These are phyloP conservation scores for Tetraselmis striata DNA, from an alignment of 139 green algal genomes.

Conservation along the genomic window DNA sequence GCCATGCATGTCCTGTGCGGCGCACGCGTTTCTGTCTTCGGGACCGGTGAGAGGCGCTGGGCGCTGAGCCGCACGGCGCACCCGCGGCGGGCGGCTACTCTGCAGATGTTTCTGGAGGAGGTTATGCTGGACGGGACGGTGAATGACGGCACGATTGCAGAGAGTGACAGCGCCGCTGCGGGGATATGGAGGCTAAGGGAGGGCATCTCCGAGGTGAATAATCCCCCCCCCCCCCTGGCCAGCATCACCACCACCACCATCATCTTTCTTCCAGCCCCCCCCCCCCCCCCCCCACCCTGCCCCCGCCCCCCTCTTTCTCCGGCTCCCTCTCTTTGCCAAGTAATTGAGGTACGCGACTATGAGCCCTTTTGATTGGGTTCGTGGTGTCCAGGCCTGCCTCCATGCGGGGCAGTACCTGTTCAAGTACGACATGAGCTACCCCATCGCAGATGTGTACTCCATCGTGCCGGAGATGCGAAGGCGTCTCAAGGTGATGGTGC, in stretches of 20 bases:
- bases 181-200: conserved; percentile 86
- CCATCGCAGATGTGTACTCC: conserved; percentile 65
- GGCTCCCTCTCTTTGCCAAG: too few relatives aligned
- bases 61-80: too few relatives aligned
- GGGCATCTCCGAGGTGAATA: conserved; percentile 65
- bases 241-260: background rate
- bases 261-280: too few relatives aligned
- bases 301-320: too few relatives aligned
- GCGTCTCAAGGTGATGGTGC: conserved; percentile 26
- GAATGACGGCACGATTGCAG: conserved; percentile 40
- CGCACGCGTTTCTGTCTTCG: too few relatives aligned
- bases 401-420: conserved; percentile 39
- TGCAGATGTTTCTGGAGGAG: conserved; percentile 2
- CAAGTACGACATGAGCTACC: conserved; percentile 89
- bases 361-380: too few relatives aligned
- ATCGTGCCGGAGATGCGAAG: conserved; percentile 71
- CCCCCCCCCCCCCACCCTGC: too few relatives aligned
- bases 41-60: too few relatives aligned
- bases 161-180: conserved; percentile 18
- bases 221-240: background rate
- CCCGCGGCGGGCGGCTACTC: too few relatives aligned
- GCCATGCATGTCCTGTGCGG: too few relatives aligned
- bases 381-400: background rate
- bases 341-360: too few relatives aligned
- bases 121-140: conserved; percentile 25